Percentiles rank a stretch among this genome's conserved stretches.
phyloP scores from a whole-genome alignment of 225 moss, liverwort and hornwort genomes.

The Pseudisothecium myosuroides region DNA sequence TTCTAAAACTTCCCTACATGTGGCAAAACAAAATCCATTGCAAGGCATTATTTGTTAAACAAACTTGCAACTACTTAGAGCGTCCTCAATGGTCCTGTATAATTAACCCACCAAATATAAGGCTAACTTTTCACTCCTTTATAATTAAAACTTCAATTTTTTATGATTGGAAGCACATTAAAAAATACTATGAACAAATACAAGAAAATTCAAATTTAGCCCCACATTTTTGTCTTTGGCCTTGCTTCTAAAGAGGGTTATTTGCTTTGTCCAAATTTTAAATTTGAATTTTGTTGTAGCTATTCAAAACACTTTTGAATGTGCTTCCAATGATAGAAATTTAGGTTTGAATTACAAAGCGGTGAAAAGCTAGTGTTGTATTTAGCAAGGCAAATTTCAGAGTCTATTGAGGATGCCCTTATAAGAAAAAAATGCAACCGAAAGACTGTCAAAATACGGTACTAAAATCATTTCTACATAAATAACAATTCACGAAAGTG shows the following conservation, averaged over 20 bases:
- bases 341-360: neutral
- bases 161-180: neutral
- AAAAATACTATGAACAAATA: neutral
- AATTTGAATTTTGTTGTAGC: neutral
- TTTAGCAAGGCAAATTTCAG: fast-evolving
- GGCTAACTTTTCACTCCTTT: neutral
- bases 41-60: fast-evolving
- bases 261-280: neutral
- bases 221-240: fast-evolving
- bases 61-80: neutral
- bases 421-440: neutral
- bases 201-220: neutral
- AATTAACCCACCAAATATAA: neutral
- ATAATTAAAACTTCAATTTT: neutral
- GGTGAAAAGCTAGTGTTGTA: neutral
- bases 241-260: neutral
- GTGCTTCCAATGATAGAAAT: neutral
- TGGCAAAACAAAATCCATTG: neutral
- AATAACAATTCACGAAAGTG: neutral
- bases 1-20: too few species aligned
- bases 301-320: neutral
- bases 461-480: neutral
- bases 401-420: neutral
- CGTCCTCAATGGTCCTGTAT: fast-evolving
- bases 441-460: neutral